Evolutionary conservation across 495 filamentous ascomycete species (phyloP), one percentile per base, ranked within the genome.

Genomic region (Amphirosellinia nigrospora): DNA sequence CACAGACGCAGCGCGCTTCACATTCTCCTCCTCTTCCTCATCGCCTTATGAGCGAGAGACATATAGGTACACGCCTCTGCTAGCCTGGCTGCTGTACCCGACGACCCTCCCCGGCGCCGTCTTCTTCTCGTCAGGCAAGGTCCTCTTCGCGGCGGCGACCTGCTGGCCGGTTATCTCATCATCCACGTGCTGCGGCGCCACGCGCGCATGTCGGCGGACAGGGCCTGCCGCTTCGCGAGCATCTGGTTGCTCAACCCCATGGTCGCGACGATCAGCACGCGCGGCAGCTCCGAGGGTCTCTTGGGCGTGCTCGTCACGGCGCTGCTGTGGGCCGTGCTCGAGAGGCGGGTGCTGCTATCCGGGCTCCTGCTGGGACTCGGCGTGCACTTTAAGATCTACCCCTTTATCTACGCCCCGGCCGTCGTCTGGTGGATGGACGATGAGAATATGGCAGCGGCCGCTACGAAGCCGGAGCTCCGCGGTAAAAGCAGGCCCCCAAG

Each of bases 331-430:
- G 92, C 94, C 0, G 87, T 93, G 6, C 77, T 92, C 55, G 80
- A 86, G 66, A 79, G 80, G 60, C 81, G 82, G 39, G 82, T 92
- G 39, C 71, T 79, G 15, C 77, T 97, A 3, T 93, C 94, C 0
- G 96, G 93, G 0, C 39, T 90, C 3, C 78, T 99, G 39, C 80
- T 99, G 7, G 96, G 96, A 0, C 80, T 98, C 41, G 86, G 89
- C 1, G 95, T 97, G 34, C 96, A 99, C 79, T 97, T 98, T 78
- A 99, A 99, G 83, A 99, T 99, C 66, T 99, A 98, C 77, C 96
- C 96, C 0, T 97, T 98, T 76, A 93, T 98, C 45, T 99, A 99
- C 80, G 94, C 92, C 0, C 84, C 88, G 0, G 91, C 93, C 0
- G 92, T 98, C 36, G 76, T 98, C 9, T 96, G 92, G 92, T 94